Percentiles rank a stretch among this genome's conserved stretches.
These are phyloP conservation scores for Penicillium expansum DNA, from an alignment of 2,329 filamentous ascomycete species.

Conservation along the genomic window DNA sequence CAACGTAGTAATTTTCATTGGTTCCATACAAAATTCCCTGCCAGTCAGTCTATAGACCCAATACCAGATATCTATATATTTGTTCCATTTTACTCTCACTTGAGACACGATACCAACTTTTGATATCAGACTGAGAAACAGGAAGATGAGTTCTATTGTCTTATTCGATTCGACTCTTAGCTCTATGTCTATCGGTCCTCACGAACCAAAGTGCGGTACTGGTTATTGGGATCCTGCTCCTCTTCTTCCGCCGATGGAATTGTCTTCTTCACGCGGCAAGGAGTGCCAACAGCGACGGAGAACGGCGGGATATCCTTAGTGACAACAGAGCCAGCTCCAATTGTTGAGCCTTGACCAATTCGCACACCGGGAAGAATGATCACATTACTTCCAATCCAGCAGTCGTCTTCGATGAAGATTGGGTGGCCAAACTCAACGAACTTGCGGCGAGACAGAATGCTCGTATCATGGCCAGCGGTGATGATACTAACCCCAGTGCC, in stretches of 20 bases:
- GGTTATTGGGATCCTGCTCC: slow-evolving; percentile 26
- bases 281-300: slow-evolving; percentile 31
- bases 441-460: slow-evolving; percentile 48
- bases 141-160: background rate
- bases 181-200: background rate
- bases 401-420: slow-evolving; percentile 49
- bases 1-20: too few relatives aligned
- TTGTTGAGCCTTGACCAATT: slow-evolving; percentile 43
- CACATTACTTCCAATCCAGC: slow-evolving; percentile 52
- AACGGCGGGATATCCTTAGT: slow-evolving; percentile 38
- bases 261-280: slow-evolving; percentile 19
- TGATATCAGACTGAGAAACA: background rate
- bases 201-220: slow-evolving; percentile 9
- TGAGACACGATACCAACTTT: background rate
- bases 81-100: background rate
- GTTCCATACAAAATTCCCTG: too few relatives aligned
- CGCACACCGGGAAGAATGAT: slow-evolving; percentile 44
- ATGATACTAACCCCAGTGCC: slow-evolving; percentile 55
- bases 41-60: background rate
- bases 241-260: slow-evolving; percentile 23
- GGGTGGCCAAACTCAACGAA: slow-evolving; percentile 52
- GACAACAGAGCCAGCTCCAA: slow-evolving; percentile 42
- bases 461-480: slow-evolving; percentile 53
- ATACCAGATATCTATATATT: too few relatives aligned
- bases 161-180: too few relatives aligned